phyloP scores from a whole-genome alignment of 2,329 filamentous ascomycete genomes.

The Coniochaeta sp. region DNA sequence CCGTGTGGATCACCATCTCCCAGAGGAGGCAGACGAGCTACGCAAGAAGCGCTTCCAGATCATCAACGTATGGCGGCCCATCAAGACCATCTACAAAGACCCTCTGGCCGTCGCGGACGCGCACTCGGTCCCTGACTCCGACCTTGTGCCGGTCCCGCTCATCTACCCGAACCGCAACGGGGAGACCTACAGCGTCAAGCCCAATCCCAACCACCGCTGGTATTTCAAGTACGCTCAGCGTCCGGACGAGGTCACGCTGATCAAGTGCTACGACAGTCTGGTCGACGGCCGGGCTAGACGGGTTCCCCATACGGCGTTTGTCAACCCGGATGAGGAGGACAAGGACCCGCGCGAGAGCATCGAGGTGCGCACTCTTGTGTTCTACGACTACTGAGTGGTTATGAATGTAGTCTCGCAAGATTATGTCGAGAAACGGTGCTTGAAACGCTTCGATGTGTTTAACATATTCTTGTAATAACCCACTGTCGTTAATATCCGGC shows the following conservation, averaged over 20 bases:
- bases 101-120: conserved; percentile 48
- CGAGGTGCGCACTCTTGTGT: conserved; percentile 46
- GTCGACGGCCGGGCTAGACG: conserved; percentile 29
- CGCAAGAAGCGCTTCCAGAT: conserved; percentile 41
- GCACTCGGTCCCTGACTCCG: conserved; percentile 37
- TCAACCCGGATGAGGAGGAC: conserved; percentile 32
- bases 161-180: conserved; percentile 44
- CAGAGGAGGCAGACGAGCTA: conserved; percentile 34
- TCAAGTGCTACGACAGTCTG: conserved; percentile 52
- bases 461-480: not conserved
- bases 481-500: not conserved
- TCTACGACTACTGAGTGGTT: conserved; percentile 27
- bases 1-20: conserved; percentile 36
- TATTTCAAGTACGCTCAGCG: conserved; percentile 43
- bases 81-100: conserved; percentile 42
- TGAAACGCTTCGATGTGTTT: not conserved
- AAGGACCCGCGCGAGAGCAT: conserved; percentile 43
- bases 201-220: conserved; percentile 26
- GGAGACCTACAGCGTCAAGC: conserved; percentile 33
- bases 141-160: conserved; percentile 39
- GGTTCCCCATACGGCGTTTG: conserved; percentile 47
- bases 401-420: too few relatives aligned
- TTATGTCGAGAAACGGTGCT: too few relatives aligned
- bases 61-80: conserved; percentile 48
- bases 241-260: conserved; percentile 46